These are phyloP conservation scores for Spongospora subterranea DNA, from an alignment of 208 protist species.

Conservation along the genomic window DNA sequence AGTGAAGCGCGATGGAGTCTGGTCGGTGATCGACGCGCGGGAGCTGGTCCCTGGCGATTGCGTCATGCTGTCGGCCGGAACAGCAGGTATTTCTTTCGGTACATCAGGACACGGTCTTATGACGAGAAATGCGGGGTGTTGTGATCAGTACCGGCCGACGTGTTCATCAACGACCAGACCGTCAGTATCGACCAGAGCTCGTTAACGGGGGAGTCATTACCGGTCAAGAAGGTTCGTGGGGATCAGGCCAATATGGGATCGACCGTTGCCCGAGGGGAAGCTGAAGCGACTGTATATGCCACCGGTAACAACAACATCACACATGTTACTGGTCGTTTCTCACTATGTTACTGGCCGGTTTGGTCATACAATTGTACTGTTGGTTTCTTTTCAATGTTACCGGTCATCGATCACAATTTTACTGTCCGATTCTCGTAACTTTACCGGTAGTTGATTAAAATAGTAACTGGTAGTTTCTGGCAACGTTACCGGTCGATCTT, in stretches of 20 bases:
- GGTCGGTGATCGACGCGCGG: constrained; percentile 80
- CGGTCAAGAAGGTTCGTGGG: constrained; percentile 84
- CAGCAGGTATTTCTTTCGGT: constrained; percentile 66
- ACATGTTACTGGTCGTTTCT: constrained; percentile 88
- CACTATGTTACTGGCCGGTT: constrained; percentile 86
- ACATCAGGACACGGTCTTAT: background rate
- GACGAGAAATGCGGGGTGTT: no score
- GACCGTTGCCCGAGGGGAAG: constrained; percentile 77
- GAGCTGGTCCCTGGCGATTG: constrained; percentile 89
- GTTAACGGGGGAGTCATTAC: constrained; percentile 92
- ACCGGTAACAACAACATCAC: constrained; percentile 87
- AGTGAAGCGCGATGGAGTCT: constrained; percentile 82
- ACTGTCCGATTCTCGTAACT: no score
- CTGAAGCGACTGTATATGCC: constrained; percentile 73
- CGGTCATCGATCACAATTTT: no score
- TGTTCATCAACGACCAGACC: constrained; percentile 73
- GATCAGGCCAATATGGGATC: constrained; percentile 88
- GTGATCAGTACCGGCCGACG: constrained; percentile 84
- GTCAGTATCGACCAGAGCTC: constrained; percentile 91
- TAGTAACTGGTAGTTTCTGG: no score
- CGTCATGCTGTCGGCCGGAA: constrained; percentile 85
- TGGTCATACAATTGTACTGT: constrained; percentile 83
- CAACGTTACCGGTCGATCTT: no score
- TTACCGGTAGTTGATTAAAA: no score
- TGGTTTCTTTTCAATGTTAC: no score